These are phyloP conservation scores for Rhodosorus marinus DNA, from an alignment of 23 red algal genomes.

Conservation along the genomic window DNA sequence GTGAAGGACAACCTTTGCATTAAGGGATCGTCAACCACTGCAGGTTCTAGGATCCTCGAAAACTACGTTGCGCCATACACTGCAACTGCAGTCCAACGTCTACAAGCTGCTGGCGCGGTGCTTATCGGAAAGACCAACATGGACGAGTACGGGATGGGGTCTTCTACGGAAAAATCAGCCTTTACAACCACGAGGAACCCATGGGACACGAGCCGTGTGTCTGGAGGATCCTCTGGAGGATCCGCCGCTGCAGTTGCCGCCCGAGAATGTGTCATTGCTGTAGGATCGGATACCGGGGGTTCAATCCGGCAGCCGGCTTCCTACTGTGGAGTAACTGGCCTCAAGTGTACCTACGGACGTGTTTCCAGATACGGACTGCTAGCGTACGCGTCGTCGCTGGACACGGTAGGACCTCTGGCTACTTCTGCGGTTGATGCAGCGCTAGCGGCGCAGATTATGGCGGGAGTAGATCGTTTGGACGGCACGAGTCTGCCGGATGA, in stretches of 20 bases:
- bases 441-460: constrained; percentile 37
- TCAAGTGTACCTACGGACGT: constrained; percentile 67
- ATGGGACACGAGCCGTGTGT: constrained; percentile 30
- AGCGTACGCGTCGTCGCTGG: constrained; percentile 70
- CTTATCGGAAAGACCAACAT: constrained; percentile 86
- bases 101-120: constrained; percentile 40
- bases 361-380: constrained; percentile 82
- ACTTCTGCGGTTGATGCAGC: constrained; percentile 36
- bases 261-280: constrained; percentile 22
- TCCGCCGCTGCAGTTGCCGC: constrained; percentile 63
- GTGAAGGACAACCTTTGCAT: constrained; percentile 39
- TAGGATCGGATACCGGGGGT: constrained; percentile 79
- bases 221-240: constrained; percentile 88
- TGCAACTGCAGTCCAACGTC: constrained; percentile 24
- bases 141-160: constrained; percentile 94
- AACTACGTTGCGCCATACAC: constrained; percentile 12
- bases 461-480: constrained; percentile 47
- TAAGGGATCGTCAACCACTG: constrained; percentile 1
- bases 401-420: constrained; percentile 70
- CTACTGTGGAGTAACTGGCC: constrained; percentile 60
- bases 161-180: constrained; percentile 24
- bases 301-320: constrained; percentile 64
- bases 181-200: constrained; percentile 30
- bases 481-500: constrained; percentile 6
- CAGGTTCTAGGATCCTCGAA: neutral